Evolutionary conservation across 1,284 basidiomycete species (phyloP).

Genomic region (Malassezia sp.): DNA sequence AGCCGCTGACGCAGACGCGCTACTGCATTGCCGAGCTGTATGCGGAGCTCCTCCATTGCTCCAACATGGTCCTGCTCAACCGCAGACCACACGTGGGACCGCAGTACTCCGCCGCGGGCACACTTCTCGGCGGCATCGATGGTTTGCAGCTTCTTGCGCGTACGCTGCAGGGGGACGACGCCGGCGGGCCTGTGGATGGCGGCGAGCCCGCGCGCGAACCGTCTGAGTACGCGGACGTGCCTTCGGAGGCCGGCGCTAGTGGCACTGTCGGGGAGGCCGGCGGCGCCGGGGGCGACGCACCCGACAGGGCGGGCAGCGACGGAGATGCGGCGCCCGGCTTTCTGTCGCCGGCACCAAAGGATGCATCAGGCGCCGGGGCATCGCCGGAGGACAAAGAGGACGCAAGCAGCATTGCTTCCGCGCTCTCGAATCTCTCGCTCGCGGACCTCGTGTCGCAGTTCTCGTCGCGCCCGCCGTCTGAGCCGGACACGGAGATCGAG

Average conservation of each 20-base stretch:
- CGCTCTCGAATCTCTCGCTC: slow-evolving; percentile 32
- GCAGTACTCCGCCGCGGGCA: slow-evolving; percentile 36
- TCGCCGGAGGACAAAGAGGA: slow-evolving; percentile 17
- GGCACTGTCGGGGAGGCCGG: no score
- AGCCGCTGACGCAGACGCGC: slow-evolving; percentile 82
- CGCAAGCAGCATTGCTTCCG: slow-evolving; percentile 26
- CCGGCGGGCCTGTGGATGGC: neutral
- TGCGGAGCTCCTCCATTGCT: slow-evolving; percentile 91
- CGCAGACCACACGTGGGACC: slow-evolving; percentile 50
- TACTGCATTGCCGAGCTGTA: slow-evolving; percentile 96
- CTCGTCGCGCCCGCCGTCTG: slow-evolving; percentile 21
- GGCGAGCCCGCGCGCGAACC: no score
- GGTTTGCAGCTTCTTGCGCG: slow-evolving; percentile 41
- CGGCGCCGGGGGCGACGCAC: no score
- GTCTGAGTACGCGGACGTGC: no score
- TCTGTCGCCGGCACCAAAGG: no score
- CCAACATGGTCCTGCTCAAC: slow-evolving; percentile 93
- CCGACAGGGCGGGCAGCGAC: no score
- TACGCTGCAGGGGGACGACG: slow-evolving; percentile 33
- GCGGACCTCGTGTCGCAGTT: slow-evolving; percentile 32
- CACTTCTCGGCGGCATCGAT: slow-evolving; percentile 41
- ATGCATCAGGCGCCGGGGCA: slow-evolving; percentile 1
- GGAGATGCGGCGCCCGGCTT: no score
- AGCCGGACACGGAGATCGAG: slow-evolving; percentile 3
- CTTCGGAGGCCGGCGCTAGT: no score